A percentile compares a stretch with the other conserved stretches of the same genome.
phyloP scores from a whole-genome alignment of 441 rosid species.

The Corymbia calophylla region DNA sequence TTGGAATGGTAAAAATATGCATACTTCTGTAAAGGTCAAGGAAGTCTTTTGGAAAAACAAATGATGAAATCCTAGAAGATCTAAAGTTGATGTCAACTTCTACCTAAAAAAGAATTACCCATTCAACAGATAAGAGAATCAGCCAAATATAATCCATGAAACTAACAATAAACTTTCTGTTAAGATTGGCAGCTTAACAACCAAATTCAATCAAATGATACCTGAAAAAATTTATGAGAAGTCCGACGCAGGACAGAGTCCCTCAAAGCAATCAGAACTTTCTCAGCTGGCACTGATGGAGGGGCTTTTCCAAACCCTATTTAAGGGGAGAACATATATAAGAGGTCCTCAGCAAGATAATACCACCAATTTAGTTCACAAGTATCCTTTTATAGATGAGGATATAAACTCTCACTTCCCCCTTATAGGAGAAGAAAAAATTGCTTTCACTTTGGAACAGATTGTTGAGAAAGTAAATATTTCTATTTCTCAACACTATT shows the following conservation, averaged over 20 bases:
- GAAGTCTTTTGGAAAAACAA: not conserved
- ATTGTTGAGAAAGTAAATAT: not conserved
- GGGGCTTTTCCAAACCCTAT: constrained; percentile 19
- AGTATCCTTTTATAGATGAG: not conserved
- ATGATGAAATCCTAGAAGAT: not conserved
- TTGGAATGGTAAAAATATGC: not conserved
- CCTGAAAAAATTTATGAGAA: constrained; percentile 59
- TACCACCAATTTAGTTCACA: not conserved
- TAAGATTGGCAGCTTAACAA: not conserved
- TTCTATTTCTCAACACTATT: not conserved
- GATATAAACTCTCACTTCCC: not conserved
- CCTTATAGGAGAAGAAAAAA: not conserved
- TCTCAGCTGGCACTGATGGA: constrained; percentile 32
- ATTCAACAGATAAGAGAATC: not conserved
- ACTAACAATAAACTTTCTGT: not conserved
- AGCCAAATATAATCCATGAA: not conserved
- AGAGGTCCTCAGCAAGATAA: not conserved
- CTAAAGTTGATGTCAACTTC: not conserved
- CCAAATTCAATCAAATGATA: constrained; percentile 4
- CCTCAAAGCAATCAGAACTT: constrained; percentile 50
- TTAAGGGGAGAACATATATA: not conserved
- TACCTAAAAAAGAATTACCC: not conserved
- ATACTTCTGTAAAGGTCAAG: not conserved
- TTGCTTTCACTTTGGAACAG: not conserved
- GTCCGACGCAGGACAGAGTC: constrained; percentile 60